These are phyloP conservation scores for Aureobasidium subglaciale DNA, from an alignment of 2,329 filamentous ascomycete species.

Conservation along the genomic window DNA sequence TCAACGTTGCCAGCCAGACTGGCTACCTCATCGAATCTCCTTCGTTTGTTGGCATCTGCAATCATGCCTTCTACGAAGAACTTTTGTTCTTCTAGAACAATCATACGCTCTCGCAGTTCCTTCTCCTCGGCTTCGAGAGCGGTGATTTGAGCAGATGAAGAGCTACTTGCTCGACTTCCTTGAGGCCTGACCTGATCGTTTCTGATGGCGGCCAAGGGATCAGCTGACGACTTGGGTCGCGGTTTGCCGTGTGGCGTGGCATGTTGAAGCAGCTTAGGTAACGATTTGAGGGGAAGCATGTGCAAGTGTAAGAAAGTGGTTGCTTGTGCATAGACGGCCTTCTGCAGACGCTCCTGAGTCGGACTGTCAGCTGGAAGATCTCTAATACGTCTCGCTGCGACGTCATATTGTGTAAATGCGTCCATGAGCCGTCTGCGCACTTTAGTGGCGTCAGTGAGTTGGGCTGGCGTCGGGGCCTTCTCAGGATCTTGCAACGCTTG, in stretches of 20 bases:
- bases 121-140: slow-evolving; percentile 78
- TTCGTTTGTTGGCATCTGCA: slow-evolving; percentile 62
- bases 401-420: slow-evolving; percentile 80
- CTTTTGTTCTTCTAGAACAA: slow-evolving; percentile 83
- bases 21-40: slow-evolving; percentile 80
- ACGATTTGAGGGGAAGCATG: slow-evolving; percentile 70
- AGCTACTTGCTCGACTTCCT: slow-evolving; percentile 48
- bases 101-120: slow-evolving; percentile 67
- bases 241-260: slow-evolving; percentile 44
- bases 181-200: slow-evolving; percentile 33
- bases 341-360: slow-evolving; percentile 69
- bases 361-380: slow-evolving; percentile 67
- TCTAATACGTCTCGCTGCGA: slow-evolving; percentile 71
- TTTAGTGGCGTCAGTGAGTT: slow-evolving; percentile 79
- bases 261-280: slow-evolving; percentile 46
- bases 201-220: slow-evolving; percentile 53
- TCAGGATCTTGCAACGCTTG: slow-evolving; percentile 65
- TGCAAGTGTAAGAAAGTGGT: slow-evolving; percentile 79
- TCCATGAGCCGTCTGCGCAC: slow-evolving; percentile 85
- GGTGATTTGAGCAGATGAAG: slow-evolving; percentile 47
- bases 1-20: slow-evolving; percentile 73
- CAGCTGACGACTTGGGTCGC: slow-evolving; percentile 21
- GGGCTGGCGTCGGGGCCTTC: slow-evolving; percentile 56
- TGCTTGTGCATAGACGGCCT: slow-evolving; percentile 73
- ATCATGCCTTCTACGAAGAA: slow-evolving; percentile 88